phyloP scores from a whole-genome alignment of 108 stramenopile genomes.

The Thalassiosira profunda region DNA sequence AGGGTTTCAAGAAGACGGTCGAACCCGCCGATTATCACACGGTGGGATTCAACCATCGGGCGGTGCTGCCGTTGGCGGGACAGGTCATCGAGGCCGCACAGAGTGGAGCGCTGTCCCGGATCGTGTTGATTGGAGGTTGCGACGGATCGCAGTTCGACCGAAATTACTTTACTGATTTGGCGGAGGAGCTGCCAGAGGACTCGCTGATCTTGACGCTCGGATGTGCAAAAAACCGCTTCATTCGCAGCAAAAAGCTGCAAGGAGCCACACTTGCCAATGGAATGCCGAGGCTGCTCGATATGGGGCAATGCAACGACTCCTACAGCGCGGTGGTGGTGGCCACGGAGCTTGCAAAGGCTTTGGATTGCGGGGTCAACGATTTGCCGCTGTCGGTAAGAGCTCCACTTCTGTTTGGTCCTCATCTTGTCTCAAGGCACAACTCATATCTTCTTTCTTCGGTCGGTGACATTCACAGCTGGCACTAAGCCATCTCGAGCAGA shows the following conservation, averaged over 20 bases:
- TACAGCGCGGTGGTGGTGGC: slow-evolving; percentile 86
- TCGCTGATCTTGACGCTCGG: slow-evolving; percentile 79
- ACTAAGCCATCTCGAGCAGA: slow-evolving; percentile 81
- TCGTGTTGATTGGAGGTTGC: slow-evolving; percentile 90
- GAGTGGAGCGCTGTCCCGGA: slow-evolving; percentile 64
- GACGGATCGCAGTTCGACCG: slow-evolving; percentile 84
- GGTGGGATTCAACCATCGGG: slow-evolving; percentile 86
- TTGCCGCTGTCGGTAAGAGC: no score
- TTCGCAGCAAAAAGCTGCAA: slow-evolving; percentile 59
- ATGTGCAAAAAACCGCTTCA: slow-evolving; percentile 86
- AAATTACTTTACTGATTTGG: slow-evolving; percentile 83
- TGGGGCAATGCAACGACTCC: slow-evolving; percentile 91
- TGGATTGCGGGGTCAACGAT: slow-evolving; percentile 76
- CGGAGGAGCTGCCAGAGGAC: slow-evolving; percentile 74
- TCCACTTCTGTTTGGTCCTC: no score
- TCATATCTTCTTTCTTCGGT: no score
- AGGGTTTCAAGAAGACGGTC: slow-evolving; percentile 72
- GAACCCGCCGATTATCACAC: slow-evolving; percentile 65
- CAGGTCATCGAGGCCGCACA: slow-evolving; percentile 74
- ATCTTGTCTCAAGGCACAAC: no score
- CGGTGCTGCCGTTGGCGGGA: slow-evolving; percentile 74
- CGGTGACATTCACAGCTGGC: no score
- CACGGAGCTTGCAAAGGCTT: slow-evolving; percentile 80
- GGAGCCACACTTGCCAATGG: slow-evolving; percentile 63
- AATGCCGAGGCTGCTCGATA: slow-evolving; percentile 83